These are phyloP conservation scores for Mercurialis annua DNA, from an alignment of 345 rosid genomes.

Conservation along the genomic window DNA sequence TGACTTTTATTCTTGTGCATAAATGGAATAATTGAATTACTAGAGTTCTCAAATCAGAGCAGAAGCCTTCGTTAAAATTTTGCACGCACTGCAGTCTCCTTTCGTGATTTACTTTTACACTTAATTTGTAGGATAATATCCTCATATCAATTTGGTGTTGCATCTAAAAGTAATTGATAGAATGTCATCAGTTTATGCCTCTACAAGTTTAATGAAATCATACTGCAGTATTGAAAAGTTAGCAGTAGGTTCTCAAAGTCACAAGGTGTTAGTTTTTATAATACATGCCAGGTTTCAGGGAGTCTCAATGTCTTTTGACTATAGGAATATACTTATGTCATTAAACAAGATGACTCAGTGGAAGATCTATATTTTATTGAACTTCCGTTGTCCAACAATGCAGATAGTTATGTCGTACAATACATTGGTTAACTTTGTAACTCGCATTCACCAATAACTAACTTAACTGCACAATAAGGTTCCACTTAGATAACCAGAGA, in stretches of 20 bases:
- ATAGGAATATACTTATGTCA: not conserved
- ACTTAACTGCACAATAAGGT: not conserved
- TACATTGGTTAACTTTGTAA: not conserved
- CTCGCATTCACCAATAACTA: not conserved
- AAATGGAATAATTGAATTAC: not conserved
- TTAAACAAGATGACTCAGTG: not conserved
- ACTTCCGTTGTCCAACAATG: not conserved
- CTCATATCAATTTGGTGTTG: not conserved
- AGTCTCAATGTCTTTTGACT: not conserved
- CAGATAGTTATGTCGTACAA: not conserved
- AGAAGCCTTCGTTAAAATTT: not conserved
- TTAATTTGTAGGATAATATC: not conserved
- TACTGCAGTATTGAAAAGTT: not conserved
- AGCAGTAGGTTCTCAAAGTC: not conserved
- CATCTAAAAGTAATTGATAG: not conserved
- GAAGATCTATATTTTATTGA: not conserved
- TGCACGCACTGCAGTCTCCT: not conserved
- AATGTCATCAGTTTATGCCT: not conserved
- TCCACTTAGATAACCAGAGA: not conserved
- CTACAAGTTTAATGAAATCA: not conserved
- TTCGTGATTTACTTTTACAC: not conserved
- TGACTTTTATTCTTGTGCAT: not conserved
- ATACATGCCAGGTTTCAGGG: not conserved
- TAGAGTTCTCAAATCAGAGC: not conserved
- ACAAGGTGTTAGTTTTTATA: not conserved